Evolutionary conservation across 306 rosid genomes (phyloP).

Genomic region (Trifolium subterraneum): DNA sequence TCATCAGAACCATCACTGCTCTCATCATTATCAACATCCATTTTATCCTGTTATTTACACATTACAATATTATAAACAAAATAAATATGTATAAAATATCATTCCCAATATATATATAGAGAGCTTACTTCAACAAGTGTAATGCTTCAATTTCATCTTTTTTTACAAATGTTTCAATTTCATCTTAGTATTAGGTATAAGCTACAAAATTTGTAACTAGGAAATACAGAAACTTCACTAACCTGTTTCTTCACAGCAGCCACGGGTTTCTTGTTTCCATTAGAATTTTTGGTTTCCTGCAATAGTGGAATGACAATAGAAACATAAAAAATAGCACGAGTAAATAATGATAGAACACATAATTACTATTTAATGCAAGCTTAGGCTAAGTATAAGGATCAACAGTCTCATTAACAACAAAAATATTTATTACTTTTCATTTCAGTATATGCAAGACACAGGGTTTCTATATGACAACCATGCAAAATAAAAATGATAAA

Average conservation of each 20-base stretch:
- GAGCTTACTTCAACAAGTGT: not conserved
- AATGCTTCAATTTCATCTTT: no score
- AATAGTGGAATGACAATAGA: not conserved
- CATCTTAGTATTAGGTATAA: not conserved
- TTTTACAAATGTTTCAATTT: no score
- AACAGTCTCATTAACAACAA: not conserved
- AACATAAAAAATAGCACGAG: not conserved
- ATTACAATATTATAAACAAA: not conserved
- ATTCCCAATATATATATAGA: not conserved
- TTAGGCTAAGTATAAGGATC: not conserved
- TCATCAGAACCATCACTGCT: conserved; percentile 42
- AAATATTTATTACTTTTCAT: not conserved
- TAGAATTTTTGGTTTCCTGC: conserved; percentile 38
- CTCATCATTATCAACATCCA: conserved; percentile 54
- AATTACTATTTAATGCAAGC: not conserved
- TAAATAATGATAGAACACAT: not conserved
- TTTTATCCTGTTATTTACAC: conserved; percentile 41
- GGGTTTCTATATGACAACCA: not conserved
- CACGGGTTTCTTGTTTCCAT: conserved; percentile 37
- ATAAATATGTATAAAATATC: not conserved
- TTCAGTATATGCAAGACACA: not conserved
- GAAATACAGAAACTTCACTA: conserved; percentile 13
- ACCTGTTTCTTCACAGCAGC: conserved; percentile 37
- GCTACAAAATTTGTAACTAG: not conserved
- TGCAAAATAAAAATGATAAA: not conserved